Percentiles rank a stretch among this genome's conserved stretches.
Conservation (phyloP, 1,284 basidiomycete species). For the Trichosporon sp. region DNA sequence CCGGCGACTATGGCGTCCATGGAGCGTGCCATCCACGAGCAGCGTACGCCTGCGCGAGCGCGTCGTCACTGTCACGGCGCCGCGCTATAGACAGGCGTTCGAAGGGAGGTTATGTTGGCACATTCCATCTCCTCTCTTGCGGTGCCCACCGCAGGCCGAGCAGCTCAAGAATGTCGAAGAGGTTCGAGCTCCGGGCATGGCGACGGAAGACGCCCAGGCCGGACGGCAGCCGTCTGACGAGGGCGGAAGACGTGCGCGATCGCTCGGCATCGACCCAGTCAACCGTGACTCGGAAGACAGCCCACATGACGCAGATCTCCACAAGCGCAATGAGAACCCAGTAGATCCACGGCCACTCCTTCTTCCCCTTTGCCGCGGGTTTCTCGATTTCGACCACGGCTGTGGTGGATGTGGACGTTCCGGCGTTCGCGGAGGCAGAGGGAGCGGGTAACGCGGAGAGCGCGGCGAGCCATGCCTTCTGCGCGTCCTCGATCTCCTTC, state of each 20-base stretch:
- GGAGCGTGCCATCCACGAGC: no score
- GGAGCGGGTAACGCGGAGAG: constrained; percentile 15
- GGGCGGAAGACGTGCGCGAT: constrained; percentile 30
- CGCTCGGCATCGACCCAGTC: constrained; percentile 41
- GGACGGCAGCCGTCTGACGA: constrained; percentile 32
- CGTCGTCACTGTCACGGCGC: no score
- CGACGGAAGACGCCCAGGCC: constrained; percentile 6
- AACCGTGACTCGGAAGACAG: constrained; percentile 48
- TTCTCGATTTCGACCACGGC: background rate
- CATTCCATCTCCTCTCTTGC: constrained; percentile 26
- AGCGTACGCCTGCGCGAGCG: no score
- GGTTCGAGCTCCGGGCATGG: constrained; percentile 32
- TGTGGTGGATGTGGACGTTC: background rate
- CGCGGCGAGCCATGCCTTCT: constrained; percentile 28
- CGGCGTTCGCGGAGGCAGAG: background rate
- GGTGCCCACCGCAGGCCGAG: constrained; percentile 23
- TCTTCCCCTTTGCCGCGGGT: background rate
- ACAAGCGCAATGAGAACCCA: constrained; percentile 35
- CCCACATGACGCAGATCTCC: constrained; percentile 46
- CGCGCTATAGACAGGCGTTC: no score
- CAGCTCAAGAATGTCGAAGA: constrained; percentile 30
- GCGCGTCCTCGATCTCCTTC: constrained; percentile 21
- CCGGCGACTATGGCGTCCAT: no score
- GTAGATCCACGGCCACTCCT: background rate
- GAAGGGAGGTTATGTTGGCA: constrained; percentile 23